A percentile compares a stretch with the other conserved stretches of the same genome.
Conservation (phyloP, 2,329 filamentous ascomycete species). For the Cladophialophora immunda region DNA sequence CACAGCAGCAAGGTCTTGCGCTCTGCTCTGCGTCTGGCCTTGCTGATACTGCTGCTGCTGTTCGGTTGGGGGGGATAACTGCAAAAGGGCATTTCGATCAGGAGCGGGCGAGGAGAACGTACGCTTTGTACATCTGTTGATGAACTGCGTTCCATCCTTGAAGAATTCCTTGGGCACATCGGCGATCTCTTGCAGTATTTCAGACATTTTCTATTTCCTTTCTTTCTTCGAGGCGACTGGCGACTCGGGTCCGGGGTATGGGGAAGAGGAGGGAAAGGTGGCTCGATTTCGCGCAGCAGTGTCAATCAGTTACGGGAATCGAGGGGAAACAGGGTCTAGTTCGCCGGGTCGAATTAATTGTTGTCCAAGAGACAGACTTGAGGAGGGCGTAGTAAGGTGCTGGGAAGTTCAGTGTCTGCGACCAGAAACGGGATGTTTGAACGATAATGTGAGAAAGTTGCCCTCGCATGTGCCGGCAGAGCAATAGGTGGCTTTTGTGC, state of each 20-base stretch:
- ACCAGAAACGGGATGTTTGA: neutral
- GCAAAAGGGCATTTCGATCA: neutral
- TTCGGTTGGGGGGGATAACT: too few relatives aligned
- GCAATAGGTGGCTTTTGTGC: neutral
- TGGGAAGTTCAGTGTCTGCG: too few relatives aligned
- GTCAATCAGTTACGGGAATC: too few relatives aligned
- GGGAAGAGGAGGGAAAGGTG: neutral
- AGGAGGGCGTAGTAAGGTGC: too few relatives aligned
- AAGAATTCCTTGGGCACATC: constrained; percentile 66
- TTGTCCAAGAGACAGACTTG: too few relatives aligned
- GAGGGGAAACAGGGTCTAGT: too few relatives aligned
- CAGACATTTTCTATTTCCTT: constrained; percentile 54
- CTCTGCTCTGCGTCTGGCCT: neutral
- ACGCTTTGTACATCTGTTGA: constrained; percentile 60
- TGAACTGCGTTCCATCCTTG: constrained; percentile 58
- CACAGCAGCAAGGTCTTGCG: neutral
- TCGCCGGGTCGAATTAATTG: too few relatives aligned
- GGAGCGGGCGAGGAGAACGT: constrained; percentile 41
- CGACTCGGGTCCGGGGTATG: constrained; percentile 27
- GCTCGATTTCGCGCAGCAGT: neutral
- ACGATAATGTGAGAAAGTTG: neutral
- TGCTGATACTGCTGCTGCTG: too few relatives aligned
- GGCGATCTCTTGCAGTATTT: constrained; percentile 68
- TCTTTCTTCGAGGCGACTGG: neutral
- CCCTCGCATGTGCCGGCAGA: neutral